A percentile compares a stretch with the other conserved stretches of the same genome.
Conservation (phyloP, 305 asterid genomes). For the Euphrasia arctica region DNA sequence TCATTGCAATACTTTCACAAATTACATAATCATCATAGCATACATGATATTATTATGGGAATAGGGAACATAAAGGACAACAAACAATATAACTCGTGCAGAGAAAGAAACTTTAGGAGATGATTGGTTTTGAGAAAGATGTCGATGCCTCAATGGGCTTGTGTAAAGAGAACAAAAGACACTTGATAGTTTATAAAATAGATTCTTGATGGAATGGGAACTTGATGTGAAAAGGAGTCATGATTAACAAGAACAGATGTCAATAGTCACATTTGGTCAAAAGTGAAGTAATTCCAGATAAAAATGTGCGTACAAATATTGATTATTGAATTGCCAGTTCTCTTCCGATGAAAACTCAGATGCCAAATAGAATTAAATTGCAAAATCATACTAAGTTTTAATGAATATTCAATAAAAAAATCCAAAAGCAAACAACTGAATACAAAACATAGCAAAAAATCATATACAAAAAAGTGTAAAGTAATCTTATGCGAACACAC, state of each 20-base stretch:
- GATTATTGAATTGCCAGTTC: background rate
- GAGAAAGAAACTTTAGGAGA: slow-evolving; percentile 15
- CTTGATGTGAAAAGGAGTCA: slow-evolving; percentile 10
- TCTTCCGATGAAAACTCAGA: background rate
- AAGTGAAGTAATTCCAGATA: too few relatives aligned
- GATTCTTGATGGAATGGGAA: slow-evolving; percentile 9
- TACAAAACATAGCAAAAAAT: background rate
- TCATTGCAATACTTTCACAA: background rate
- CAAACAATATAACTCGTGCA: slow-evolving; percentile 6
- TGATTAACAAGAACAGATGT: background rate
- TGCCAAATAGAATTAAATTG: background rate
- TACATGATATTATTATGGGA: slow-evolving; percentile 2
- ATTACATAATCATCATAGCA: background rate
- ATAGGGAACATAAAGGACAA: background rate
- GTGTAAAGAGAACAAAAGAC: slow-evolving; percentile 10
- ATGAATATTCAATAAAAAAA: slow-evolving; percentile 16
- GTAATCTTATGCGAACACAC: too few relatives aligned
- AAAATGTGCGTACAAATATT: background rate
- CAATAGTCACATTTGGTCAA: too few relatives aligned
- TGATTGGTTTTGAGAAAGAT: slow-evolving; percentile 5
- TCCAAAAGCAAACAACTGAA: slow-evolving; percentile 11
- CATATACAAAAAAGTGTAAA: slow-evolving; percentile 5
- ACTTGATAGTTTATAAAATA: slow-evolving; percentile 11
- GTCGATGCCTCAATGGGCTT: slow-evolving; percentile 10
- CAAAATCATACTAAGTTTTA: slow-evolving; percentile 7